phyloP scores from a whole-genome alignment of 805 yeast genomes.

The Metschnikowia colocasiae region DNA sequence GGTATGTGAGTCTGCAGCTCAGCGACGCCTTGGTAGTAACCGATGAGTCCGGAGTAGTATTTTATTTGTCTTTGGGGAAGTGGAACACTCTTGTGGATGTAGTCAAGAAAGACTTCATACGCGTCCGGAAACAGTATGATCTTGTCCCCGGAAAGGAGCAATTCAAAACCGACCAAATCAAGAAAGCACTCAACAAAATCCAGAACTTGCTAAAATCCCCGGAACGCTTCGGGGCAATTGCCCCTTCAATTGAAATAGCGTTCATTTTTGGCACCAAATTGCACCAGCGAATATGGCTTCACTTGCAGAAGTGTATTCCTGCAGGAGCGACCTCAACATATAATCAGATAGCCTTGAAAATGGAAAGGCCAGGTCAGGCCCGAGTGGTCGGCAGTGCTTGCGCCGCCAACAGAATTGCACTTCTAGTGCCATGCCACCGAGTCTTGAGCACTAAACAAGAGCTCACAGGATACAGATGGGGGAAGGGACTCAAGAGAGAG shows the following conservation, averaged over 20 bases:
- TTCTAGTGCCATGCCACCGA: conserved; percentile 44
- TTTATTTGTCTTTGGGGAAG: conserved; percentile 15
- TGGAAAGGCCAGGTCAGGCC: conserved; percentile 28
- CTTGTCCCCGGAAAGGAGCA: conserved; percentile 11
- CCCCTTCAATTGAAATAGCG: conserved; percentile 18
- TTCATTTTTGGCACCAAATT: conserved; percentile 37
- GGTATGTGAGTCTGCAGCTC: conserved; percentile 15
- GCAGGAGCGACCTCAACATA: conserved; percentile 32
- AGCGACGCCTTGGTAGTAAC: conserved; percentile 14
- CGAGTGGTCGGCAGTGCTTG: conserved; percentile 42
- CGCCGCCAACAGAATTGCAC: conserved; percentile 36
- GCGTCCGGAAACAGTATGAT: neutral
- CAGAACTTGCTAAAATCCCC: conserved; percentile 9
- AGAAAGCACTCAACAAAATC: neutral
- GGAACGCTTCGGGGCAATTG: conserved; percentile 9
- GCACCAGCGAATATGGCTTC: conserved; percentile 38
- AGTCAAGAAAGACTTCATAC: conserved; percentile 12
- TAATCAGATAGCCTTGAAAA: conserved; percentile 26
- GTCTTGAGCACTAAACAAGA: conserved; percentile 29
- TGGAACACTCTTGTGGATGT: conserved; percentile 15
- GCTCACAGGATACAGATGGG: conserved; percentile 40
- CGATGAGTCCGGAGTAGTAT: conserved; percentile 11
- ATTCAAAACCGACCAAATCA: neutral
- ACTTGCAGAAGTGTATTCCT: conserved; percentile 22
- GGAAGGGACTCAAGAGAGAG: conserved; percentile 27